These are phyloP conservation scores for Citrus cavaleriei DNA, from an alignment of 345 rosid species.

Conservation along the genomic window DNA sequence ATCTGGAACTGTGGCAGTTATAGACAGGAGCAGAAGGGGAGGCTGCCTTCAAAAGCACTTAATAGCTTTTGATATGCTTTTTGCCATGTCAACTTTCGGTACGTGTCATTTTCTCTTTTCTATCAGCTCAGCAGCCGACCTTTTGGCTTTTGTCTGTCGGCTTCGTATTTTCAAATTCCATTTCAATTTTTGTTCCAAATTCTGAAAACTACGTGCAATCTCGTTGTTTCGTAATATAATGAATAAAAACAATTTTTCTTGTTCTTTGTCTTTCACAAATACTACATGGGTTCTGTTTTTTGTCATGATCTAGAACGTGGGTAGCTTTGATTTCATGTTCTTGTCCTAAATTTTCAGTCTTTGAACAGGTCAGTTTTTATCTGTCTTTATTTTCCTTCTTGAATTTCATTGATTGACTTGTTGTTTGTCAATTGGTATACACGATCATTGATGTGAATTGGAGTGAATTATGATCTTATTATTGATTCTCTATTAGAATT, in stretches of 20 bases:
- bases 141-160: conserved; percentile 45
- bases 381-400: not conserved
- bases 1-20: conserved; percentile 1
- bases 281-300: conserved; percentile 13
- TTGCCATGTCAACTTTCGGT: conserved; percentile 28
- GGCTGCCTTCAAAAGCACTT: not conserved
- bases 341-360: conserved; percentile 15
- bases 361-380: conserved; percentile 19
- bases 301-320: conserved; percentile 15
- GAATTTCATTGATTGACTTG: not conserved
- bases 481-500: not conserved
- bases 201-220: conserved; percentile 42
- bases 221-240: not conserved
- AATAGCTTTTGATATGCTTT: not conserved
- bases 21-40: not conserved
- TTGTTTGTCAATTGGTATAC: not conserved
- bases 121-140: conserved; percentile 48
- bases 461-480: not conserved
- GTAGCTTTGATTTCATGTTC: conserved; percentile 13
- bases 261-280: not conserved
- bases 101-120: conserved; percentile 20
- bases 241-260: not conserved
- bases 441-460: not conserved
- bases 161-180: conserved; percentile 13
- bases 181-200: not conserved